Evolutionary conservation across 371 early-diverging fungal genomes (phyloP), one percentile per base, ranked within the genome.

Genomic region (Polyrhizophydium stewartii): DNA sequence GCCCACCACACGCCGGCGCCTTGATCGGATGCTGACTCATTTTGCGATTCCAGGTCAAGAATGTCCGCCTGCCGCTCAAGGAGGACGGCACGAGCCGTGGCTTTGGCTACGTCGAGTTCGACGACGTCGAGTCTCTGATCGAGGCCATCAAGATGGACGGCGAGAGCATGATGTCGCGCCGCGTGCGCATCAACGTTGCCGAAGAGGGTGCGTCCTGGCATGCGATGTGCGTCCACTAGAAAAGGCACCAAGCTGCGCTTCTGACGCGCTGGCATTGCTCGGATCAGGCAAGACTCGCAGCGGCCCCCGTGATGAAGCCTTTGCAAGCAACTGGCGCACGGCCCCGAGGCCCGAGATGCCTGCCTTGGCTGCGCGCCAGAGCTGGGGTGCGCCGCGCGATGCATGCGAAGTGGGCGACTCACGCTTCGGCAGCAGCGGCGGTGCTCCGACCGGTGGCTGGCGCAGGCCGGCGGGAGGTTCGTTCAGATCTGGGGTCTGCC

Each of bases 31-130:
- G 17, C 25, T 31, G 25, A 22, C 56, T 13, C 19, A 40, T 21
- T 9, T 50, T 62, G 16, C 28, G 16, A 22, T 31, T 1, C 21
- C 38, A 76, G 74, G 66, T 78, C 61, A 73, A 70, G 55, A 66
- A 58, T 55, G 58, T 76, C 43, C 70, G 76, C 27, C 57, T 69
- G 37, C 49, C 49, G 37, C 55, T 92, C 63, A 71, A 89, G 61
- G 83, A 81, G 63, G 91, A 92, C 69, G 84, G 84, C 58, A 83
- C 81, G 74, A 86, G 89, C 55, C 92, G 92, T 74, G 97, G 97
- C 21, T 95, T 90, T 64, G 94, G 92, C 30, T 97, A 95, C 76
- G 89, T 92, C 58, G 94, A 95, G 79, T 97, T 97, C 66, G 87
- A 85, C 17, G 88, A 87, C 58, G 59, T 87, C 25, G 93, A 92